phyloP scores from a whole-genome alignment of 495 filamentous ascomycete species.

The Penicillium alfredii region DNA sequence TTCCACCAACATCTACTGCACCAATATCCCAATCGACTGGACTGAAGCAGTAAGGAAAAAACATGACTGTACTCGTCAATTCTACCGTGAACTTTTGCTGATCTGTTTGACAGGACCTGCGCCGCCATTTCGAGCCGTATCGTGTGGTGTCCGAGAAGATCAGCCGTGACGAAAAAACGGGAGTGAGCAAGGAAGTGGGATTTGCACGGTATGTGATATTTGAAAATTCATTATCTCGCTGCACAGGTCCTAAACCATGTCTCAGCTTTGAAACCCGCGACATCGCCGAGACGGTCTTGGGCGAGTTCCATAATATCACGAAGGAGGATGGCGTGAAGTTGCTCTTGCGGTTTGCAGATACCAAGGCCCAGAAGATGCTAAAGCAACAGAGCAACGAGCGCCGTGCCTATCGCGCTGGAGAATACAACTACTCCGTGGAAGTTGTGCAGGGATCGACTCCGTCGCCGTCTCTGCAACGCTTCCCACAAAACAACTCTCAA shows the following conservation, averaged over 20 bases:
- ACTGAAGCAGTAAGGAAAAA: conserved; percentile 67
- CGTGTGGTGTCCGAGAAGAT: conserved; percentile 87
- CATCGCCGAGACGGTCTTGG: conserved; percentile 78
- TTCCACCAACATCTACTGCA: conserved; percentile 96
- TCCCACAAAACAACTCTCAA: conserved; percentile 26
- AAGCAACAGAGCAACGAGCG: conserved; percentile 91
- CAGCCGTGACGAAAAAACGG: conserved; percentile 73
- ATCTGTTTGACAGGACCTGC: conserved; percentile 31
- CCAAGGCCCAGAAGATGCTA: conserved; percentile 88
- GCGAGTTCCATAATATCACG: conserved; percentile 66
- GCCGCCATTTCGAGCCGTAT: conserved; percentile 63
- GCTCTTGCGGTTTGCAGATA: conserved; percentile 95
- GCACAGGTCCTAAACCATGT: too few species aligned
- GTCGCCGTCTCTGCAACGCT: conserved; percentile 32
- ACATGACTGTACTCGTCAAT: neutral
- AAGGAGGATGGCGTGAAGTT: conserved; percentile 68
- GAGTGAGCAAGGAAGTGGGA: conserved; percentile 90
- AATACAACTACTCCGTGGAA: conserved; percentile 69
- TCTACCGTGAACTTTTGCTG: neutral
- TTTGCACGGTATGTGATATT: conserved; percentile 80
- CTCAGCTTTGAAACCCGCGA: conserved; percentile 79
- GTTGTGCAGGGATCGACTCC: conserved; percentile 41
- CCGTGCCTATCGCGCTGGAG: conserved; percentile 86
- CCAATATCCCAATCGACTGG: conserved; percentile 85
- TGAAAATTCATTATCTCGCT: too few species aligned